These are phyloP conservation scores for Jatropha multifida DNA, from an alignment of 441 rosid genomes.

Conservation along the genomic window DNA sequence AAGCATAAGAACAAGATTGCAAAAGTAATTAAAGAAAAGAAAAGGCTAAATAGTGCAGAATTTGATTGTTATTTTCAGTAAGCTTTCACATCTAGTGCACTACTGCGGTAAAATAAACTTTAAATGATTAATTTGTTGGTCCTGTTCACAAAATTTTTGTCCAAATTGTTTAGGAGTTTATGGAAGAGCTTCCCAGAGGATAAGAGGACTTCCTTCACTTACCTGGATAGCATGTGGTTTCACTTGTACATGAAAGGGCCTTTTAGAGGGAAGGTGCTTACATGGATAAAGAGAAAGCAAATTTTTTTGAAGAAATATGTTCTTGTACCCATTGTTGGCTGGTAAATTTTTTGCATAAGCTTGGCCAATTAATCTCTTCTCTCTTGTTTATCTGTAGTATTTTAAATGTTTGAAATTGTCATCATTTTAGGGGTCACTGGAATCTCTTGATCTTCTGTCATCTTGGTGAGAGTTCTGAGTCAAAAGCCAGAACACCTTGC, in stretches of 20 bases:
- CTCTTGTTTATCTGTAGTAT: not conserved
- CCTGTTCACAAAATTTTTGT: conserved; percentile 13
- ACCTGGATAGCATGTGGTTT: conserved; percentile 70
- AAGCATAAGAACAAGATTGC: conserved; percentile 32
- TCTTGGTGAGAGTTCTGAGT: conserved; percentile 52
- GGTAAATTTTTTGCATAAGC: conserved; percentile 36
- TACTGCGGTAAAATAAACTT: not conserved
- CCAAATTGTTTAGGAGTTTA: conserved; percentile 41
- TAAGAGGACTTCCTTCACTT: conserved; percentile 46
- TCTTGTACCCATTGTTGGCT: conserved; percentile 71
- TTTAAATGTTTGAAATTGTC: conserved; percentile 10
- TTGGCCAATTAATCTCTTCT: not conserved
- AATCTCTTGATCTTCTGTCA: conserved; percentile 83
- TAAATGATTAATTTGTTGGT: not conserved
- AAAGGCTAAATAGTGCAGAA: conserved; percentile 43
- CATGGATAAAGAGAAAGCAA: conserved; percentile 57
- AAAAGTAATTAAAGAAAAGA: conserved; percentile 27
- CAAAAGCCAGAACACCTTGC: conserved; percentile 58
- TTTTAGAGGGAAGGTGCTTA: conserved; percentile 46
- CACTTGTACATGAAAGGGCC: conserved; percentile 44
- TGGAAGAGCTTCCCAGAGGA: conserved; percentile 53
- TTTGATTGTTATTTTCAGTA: conserved; percentile 58
- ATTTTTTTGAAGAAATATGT: conserved; percentile 76
- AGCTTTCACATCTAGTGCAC: conserved; percentile 20
- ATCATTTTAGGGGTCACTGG: conserved; percentile 72